Percentiles rank a stretch among this genome's conserved stretches.
Evolutionary conservation across 2,329 filamentous ascomycete genomes (phyloP).

Genomic region (Penicillium hordei): DNA sequence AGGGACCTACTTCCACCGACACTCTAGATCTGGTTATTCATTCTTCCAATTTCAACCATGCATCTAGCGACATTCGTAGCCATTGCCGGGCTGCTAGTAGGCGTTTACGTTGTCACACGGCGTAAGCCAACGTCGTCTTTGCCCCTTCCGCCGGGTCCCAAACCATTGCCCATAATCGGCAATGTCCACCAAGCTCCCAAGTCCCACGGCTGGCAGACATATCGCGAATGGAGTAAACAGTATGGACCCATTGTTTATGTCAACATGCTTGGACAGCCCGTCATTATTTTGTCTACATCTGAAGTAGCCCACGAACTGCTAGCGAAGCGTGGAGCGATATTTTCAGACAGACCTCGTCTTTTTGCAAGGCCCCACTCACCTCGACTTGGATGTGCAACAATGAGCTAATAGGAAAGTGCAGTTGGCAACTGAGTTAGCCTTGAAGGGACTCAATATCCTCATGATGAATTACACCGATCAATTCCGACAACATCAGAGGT

Average conservation of each 20-base stretch:
- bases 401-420: neutral
- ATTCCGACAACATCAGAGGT: slow-evolving; percentile 47
- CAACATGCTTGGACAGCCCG: neutral
- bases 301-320: neutral
- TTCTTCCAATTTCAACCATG: neutral
- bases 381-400: neutral
- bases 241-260: neutral
- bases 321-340: neutral
- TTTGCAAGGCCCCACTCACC: neutral
- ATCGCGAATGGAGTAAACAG: neutral
- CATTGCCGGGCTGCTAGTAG: neutral
- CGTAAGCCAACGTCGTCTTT: neutral
- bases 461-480: slow-evolving; percentile 53
- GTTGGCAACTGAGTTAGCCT: slow-evolving; percentile 17
- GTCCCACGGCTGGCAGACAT: neutral
- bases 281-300: neutral
- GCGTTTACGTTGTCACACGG: neutral
- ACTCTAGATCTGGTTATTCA: neutral
- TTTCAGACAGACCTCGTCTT: neutral
- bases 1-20: neutral
- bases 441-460: slow-evolving; percentile 44
- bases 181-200: slow-evolving; percentile 1
- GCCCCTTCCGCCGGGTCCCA: neutral
- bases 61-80: neutral
- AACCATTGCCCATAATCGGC: neutral